Conservation (phyloP, 148 eudicot species). For the Camellia sinensis region DNA sequence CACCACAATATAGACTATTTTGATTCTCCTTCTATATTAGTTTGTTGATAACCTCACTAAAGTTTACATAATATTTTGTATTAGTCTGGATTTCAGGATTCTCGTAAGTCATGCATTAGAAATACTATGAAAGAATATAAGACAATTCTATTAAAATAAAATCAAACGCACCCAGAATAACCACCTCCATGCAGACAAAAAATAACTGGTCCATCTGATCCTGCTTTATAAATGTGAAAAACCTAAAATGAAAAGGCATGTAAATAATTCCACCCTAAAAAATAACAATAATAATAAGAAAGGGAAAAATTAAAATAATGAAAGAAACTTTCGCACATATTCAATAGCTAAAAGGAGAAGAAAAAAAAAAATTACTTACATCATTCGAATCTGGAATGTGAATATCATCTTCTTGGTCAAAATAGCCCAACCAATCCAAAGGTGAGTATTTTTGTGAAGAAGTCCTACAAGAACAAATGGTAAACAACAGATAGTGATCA, state of each 20-base stretch:
- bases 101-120: background rate
- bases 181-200: slow-evolving; percentile 99
- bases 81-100: background rate
- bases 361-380: slow-evolving; percentile 36
- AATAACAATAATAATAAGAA: slow-evolving; percentile 2
- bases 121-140: background rate
- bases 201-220: slow-evolving; percentile 78
- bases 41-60: background rate
- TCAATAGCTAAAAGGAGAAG: background rate
- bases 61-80: background rate
- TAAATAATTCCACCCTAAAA: background rate
- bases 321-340: background rate
- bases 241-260: slow-evolving; percentile 46
- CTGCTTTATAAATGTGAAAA: slow-evolving; percentile 85
- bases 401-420: slow-evolving; percentile 85
- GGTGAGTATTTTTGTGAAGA: slow-evolving; percentile 67
- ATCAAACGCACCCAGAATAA: slow-evolving; percentile 66
- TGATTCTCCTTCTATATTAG: background rate
- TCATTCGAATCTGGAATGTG: slow-evolving; percentile 62
- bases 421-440: slow-evolving; percentile 63
- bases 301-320: background rate
- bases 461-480: slow-evolving; percentile 39
- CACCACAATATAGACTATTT: background rate
- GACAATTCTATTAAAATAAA: background rate
- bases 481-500: background rate